Base-by-base conservation (phyloP, 179 eudicot genomes). In the Pouteria campechiana region DNA sequence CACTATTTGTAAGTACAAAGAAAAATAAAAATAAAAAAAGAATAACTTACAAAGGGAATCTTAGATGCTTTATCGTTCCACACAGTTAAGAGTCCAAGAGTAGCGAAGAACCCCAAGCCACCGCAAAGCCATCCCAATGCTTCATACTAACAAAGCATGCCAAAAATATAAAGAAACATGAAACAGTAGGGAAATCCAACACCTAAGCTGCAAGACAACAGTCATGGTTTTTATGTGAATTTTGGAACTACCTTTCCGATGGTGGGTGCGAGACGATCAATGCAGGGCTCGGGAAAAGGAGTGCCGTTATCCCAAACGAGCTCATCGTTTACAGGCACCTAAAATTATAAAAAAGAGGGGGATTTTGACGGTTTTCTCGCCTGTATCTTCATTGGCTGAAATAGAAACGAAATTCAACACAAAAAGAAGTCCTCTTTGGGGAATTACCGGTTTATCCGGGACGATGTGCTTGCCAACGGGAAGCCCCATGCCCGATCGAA, bases 381-480 rank as follows among this genome's bases (percentile, higher is more conserved):
- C n/a, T n/a, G n/a, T n/a, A n/a, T n/a, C n/a, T n/a, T n/a, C n/a
- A n/a, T n/a, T n/a, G n/a, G n/a, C n/a, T n/a, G n/a, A n/a, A n/a
- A n/a, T n/a, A 40, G 11, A 17, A 36, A 18, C 6, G 0, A 25
- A 43, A 31, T 41, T 18, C 23, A 20, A 4, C 17, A 10, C 11
- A n/a, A 28, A 5, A 21, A 3, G 17, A 3, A n/a, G n/a, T 30
- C 22, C 2, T 27, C 18, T 30, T 40, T 22, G 42, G 50, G 49
- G 30, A 21, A 20, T 50, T 42, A 90, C 92, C 40, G 96, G 94
- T 32, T 87, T 86, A 48, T 75, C 64, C 44, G 92, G 98, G 63
- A 90, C 84, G 70, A 86, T 68, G 71, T 81, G 94, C 44, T 77
- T 86, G 49, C 94, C 98, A 68, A 78, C 87, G 52, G 98, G 95